Conservation (phyloP, 257 asterid species). For the Lycium ferocissimum region DNA sequence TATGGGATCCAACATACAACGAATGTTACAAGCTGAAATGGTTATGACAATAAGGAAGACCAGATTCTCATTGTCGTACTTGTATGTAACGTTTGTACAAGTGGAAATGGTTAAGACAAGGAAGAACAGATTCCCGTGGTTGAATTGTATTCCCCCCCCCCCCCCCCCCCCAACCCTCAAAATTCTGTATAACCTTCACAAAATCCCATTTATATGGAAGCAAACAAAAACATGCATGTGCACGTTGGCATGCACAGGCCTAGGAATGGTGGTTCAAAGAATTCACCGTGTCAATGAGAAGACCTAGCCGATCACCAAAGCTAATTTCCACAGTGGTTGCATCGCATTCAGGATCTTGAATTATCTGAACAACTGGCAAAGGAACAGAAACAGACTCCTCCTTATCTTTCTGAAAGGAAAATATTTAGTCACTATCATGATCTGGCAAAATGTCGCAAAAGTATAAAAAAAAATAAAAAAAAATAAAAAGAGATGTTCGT, state of each 20-base stretch:
- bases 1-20: not conserved
- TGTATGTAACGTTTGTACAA: not conserved
- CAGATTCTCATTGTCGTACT: not conserved
- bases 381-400: slow-evolving; percentile 68
- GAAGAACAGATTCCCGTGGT: not conserved
- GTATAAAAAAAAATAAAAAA: not conserved
- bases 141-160: not conserved
- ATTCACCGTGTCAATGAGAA: slow-evolving; percentile 89
- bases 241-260: slow-evolving; percentile 17
- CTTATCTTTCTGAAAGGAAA: slow-evolving; percentile 50
- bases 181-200: not conserved
- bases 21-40: not conserved
- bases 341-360: slow-evolving; percentile 85
- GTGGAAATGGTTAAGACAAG: not conserved
- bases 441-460: not conserved
- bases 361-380: slow-evolving; percentile 85
- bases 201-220: slow-evolving; percentile 8
- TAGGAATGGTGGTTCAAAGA: slow-evolving; percentile 23
- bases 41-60: not conserved
- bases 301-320: slow-evolving; percentile 98
- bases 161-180: not conserved
- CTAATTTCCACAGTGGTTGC: slow-evolving; percentile 90
- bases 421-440: slow-evolving; percentile 27
- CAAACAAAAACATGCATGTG: not conserved
- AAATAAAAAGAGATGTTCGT: not conserved